These are phyloP conservation scores for Vicia villosa DNA, from an alignment of 306 rosid genomes.

Conservation along the genomic window DNA sequence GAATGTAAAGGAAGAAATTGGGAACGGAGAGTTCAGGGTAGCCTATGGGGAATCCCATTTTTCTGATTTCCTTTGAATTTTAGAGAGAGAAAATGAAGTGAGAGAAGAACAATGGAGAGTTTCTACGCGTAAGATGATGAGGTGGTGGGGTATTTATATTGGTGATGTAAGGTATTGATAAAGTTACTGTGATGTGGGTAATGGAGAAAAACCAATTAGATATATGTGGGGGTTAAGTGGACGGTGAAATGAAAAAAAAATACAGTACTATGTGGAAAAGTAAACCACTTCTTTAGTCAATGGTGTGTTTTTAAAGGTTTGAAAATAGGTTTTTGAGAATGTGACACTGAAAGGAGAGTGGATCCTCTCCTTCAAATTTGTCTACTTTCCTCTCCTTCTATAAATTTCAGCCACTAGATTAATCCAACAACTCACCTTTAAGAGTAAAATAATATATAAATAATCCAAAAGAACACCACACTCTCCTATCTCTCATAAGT, in stretches of 20 bases:
- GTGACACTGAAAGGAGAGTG: too few relatives aligned
- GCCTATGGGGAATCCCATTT: conserved; percentile 81
- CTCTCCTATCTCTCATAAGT: too few relatives aligned
- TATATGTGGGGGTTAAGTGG: not conserved
- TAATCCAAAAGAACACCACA: too few relatives aligned
- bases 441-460: too few relatives aligned
- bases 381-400: too few relatives aligned
- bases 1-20: conserved; percentile 57
- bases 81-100: conserved; percentile 26
- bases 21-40: conserved; percentile 74
- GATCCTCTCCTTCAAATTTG: too few relatives aligned
- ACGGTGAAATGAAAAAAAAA: not conserved
- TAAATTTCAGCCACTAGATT: too few relatives aligned
- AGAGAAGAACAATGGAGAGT: not conserved
- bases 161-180: not conserved
- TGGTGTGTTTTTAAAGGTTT: too few relatives aligned
- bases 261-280: not conserved
- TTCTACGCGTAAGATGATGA: not conserved
- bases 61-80: not conserved
- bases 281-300: too few relatives aligned
- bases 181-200: not conserved
- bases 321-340: too few relatives aligned
- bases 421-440: too few relatives aligned
- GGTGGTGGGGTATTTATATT: not conserved
- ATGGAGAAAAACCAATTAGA: conserved; percentile 11